These are phyloP conservation scores for Xylaria digitata DNA, from an alignment of 2,329 filamentous ascomycete species.

Conservation along the genomic window DNA sequence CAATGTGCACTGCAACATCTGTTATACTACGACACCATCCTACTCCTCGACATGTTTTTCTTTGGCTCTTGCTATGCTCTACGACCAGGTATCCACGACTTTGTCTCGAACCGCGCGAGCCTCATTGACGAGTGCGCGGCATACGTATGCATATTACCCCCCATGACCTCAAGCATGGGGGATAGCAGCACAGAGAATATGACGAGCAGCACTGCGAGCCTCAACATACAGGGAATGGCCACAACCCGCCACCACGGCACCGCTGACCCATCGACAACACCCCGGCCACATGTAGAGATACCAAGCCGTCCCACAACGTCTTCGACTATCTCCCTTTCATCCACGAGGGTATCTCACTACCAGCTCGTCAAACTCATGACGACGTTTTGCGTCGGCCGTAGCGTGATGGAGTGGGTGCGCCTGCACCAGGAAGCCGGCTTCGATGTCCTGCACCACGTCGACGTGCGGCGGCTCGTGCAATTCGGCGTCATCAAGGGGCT, in stretches of 20 bases:
- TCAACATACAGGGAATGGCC: conserved; percentile 8
- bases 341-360: conserved; percentile 57
- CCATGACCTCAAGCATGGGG: background rate
- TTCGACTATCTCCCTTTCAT: background rate
- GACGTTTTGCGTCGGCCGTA: conserved; percentile 82
- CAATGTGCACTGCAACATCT: conserved; percentile 89
- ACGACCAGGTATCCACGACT: conserved; percentile 79
- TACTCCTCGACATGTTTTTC: conserved; percentile 94
- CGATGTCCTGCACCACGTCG: conserved; percentile 78
- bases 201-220: conserved; percentile 19
- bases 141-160: conserved; percentile 72
- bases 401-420: conserved; percentile 88
- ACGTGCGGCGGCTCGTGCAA: conserved; percentile 90
- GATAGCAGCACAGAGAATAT: conserved; percentile 17
- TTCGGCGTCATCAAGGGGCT: conserved; percentile 97
- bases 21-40: conserved; percentile 89
- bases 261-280: conserved; percentile 14
- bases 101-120: conserved; percentile 77
- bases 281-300: conserved; percentile 7
- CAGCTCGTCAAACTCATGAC: conserved; percentile 86
- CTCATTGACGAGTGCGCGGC: conserved; percentile 88
- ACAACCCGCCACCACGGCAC: background rate
- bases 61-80: conserved; percentile 92
- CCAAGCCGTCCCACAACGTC: conserved; percentile 22
- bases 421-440: conserved; percentile 74